Evolutionary conservation across 169 alveolate genomes (phyloP), one percentile per base, ranked within the genome.

Genomic region (Eimeria praecox): DNA sequence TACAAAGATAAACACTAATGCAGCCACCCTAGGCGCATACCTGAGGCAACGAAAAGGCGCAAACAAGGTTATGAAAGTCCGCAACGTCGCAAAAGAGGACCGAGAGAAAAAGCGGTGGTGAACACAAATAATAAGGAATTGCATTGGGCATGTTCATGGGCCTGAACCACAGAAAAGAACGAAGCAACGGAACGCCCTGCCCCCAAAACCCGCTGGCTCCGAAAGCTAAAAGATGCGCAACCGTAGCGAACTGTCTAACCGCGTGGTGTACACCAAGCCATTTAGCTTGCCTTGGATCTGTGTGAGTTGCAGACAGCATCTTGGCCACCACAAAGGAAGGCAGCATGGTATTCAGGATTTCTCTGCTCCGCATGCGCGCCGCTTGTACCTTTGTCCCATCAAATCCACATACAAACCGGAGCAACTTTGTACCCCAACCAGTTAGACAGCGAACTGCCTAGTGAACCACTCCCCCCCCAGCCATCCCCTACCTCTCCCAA

Each of bases 81-180:
- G 98, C 98, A 27, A 99, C 99, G 97, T 99, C 99, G 96, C 99
- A 99, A 96, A 99, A 99, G 69, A 98, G 96, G 56, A 99, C 99
- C n/a, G 99, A 98, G 52, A 99, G 42, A 33, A 52, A 78, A 22
- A 80, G 92, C 3, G 95, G 91, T 42, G 95, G 92, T 8, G 95
- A 92, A 33, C 93, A 86, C 93, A 86, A 62, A 40, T 86, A 86
- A 10, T 86, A 86, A 0, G 93, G 93, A 14, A 86, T 86, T 22
- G 82, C 80, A 42, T 86, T 86, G 78, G 93, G 93, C 93, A 86
- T 38, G 80, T 86, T 62, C 93, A 86, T 86, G 46, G 69, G 93
- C 93, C 93, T 86, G 93, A 59, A 56, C 6, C 82, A 30, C 80
- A 52, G n/a, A 86, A 20, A n/a, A n/a, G n/a, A n/a, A n/a, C n/a